Conservation (phyloP, 768 basidiomycete species). For the Podaxis mareebaensis region DNA sequence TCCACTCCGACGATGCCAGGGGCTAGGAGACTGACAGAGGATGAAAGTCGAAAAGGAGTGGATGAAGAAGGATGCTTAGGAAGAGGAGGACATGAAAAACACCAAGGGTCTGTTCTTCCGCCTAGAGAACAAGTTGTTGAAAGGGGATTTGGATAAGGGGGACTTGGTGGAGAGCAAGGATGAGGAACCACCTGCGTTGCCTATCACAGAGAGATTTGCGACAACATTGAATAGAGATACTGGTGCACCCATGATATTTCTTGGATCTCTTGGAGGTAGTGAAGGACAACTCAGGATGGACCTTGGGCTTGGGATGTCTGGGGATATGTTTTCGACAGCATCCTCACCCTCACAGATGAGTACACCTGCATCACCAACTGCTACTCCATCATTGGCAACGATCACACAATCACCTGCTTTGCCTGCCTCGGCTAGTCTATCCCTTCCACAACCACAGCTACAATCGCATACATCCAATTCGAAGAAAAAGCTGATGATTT, state of each 20-base stretch:
- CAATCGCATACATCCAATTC: neutral
- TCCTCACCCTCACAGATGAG: neutral
- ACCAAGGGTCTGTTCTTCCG: slow-evolving; percentile 45
- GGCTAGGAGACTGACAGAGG: slow-evolving; percentile 44
- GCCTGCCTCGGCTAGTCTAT: neutral
- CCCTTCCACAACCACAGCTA: neutral
- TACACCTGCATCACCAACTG: neutral
- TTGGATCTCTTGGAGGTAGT: neutral
- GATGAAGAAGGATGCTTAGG: neutral
- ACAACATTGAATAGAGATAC: slow-evolving; percentile 28
- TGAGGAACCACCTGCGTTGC: slow-evolving; percentile 26
- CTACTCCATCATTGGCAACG: neutral
- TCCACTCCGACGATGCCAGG: slow-evolving; percentile 16
- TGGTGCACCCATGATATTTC: neutral
- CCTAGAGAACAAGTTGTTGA: slow-evolving; percentile 39
- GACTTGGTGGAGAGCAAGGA: slow-evolving; percentile 22
- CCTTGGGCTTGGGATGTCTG: slow-evolving; percentile 2
- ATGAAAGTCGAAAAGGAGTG: slow-evolving; percentile 24
- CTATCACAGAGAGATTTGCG: slow-evolving; percentile 50
- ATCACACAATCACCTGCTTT: neutral
- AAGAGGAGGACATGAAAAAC: slow-evolving; percentile 29
- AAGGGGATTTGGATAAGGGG: slow-evolving; percentile 33
- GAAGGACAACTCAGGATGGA: slow-evolving; percentile 9
- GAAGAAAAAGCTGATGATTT: neutral
- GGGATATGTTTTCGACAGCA: slow-evolving; percentile 7